These are phyloP conservation scores for Tarenaya hassleriana DNA, from an alignment of 345 rosid genomes.

Conservation along the genomic window DNA sequence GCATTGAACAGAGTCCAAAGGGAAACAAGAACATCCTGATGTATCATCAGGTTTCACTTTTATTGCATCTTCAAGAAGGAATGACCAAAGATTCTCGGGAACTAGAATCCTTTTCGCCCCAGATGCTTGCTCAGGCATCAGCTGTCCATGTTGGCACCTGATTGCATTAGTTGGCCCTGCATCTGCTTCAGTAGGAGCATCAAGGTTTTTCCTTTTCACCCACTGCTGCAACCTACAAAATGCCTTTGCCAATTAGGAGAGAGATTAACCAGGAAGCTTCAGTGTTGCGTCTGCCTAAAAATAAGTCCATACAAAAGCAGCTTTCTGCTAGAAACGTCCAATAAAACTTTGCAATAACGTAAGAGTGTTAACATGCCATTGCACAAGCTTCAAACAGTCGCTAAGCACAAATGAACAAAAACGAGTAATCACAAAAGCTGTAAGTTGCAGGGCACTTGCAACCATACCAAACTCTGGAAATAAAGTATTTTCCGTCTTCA, in stretches of 20 bases:
- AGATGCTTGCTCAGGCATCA: slow-evolving; percentile 83
- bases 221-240: slow-evolving; percentile 88
- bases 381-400: slow-evolving; percentile 19
- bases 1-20: slow-evolving; percentile 56
- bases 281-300: slow-evolving; percentile 6
- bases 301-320: slow-evolving; percentile 8
- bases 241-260: slow-evolving; percentile 15
- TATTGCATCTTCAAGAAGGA: slow-evolving; percentile 70
- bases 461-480: slow-evolving; percentile 79
- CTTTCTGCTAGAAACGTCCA: slow-evolving; percentile 14
- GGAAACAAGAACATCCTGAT: slow-evolving; percentile 47
- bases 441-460: slow-evolving; percentile 15
- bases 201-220: slow-evolving; percentile 82
- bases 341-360: neutral
- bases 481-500: slow-evolving; percentile 58
- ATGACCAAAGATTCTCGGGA: slow-evolving; percentile 84
- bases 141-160: slow-evolving; percentile 65
- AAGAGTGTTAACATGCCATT: slow-evolving; percentile 2
- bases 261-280: slow-evolving; percentile 9
- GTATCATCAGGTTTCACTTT: slow-evolving; percentile 59
- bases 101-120: slow-evolving; percentile 83
- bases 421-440: slow-evolving; percentile 1
- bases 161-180: slow-evolving; percentile 72
- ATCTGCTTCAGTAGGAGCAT: slow-evolving; percentile 92
- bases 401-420: slow-evolving; percentile 16